These are phyloP conservation scores for Sanghuangporus weigelae DNA, from an alignment of 1,284 basidiomycete genomes.

Conservation along the genomic window DNA sequence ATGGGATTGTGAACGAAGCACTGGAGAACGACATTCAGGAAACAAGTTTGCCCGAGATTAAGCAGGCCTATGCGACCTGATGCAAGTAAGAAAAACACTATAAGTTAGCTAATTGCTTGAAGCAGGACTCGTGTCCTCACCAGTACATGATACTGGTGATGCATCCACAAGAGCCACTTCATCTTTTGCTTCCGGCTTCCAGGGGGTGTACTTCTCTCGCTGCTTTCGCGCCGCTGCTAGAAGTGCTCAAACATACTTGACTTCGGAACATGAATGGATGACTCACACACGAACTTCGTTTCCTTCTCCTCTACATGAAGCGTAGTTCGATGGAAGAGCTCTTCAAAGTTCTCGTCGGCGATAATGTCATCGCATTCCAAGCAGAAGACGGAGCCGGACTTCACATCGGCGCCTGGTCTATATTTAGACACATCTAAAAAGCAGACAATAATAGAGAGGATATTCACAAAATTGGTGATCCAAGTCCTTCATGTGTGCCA, in stretches of 20 bases:
- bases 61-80: conserved; percentile 80
- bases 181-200: conserved; percentile 37
- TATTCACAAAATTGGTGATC: conserved; percentile 66
- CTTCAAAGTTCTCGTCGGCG: conserved; percentile 41
- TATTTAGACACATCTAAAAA: not conserved
- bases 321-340: conserved; percentile 32
- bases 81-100: not conserved
- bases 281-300: conserved; percentile 42
- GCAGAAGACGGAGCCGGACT: conserved; percentile 56
- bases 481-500: conserved; percentile 48
- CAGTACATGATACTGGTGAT: conserved; percentile 55
- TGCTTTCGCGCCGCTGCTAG: conserved; percentile 33
- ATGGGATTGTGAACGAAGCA: conserved; percentile 92
- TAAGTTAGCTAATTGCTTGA: not conserved
- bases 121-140: conserved; percentile 28
- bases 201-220: conserved; percentile 42
- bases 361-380: conserved; percentile 54
- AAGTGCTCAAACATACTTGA: not conserved
- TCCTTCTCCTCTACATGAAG: conserved; percentile 46
- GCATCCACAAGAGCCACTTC: conserved; percentile 31
- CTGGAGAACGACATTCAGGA: conserved; percentile 91
- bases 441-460: conserved; percentile 20
- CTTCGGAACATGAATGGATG: not conserved
- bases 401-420: conserved; percentile 49
- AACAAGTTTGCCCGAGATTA: conserved; percentile 94